A percentile compares a stretch with the other conserved stretches of the same genome.
These are phyloP conservation scores for Hydrangea macrophylla DNA, from an alignment of 148 eudicot species.

Conservation along the genomic window DNA sequence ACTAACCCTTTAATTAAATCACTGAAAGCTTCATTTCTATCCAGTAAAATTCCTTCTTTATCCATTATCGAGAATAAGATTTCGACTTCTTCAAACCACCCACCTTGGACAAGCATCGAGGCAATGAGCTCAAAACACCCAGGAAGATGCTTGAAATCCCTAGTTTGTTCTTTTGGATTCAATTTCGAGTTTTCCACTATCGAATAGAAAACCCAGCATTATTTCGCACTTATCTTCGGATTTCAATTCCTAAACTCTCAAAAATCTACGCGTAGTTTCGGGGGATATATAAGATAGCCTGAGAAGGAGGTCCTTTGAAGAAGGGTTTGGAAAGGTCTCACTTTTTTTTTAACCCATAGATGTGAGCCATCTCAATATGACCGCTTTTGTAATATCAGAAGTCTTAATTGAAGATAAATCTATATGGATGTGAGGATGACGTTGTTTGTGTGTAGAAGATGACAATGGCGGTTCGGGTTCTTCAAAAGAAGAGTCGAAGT, in stretches of 20 bases:
- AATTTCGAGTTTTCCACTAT: too few relatives aligned
- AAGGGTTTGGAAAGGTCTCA: slow-evolving; percentile 13
- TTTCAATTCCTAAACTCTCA: too few relatives aligned
- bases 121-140: slow-evolving; percentile 49
- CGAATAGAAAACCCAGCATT: too few relatives aligned
- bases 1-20: slow-evolving; percentile 54
- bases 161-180: background rate
- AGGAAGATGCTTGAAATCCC: slow-evolving; percentile 37
- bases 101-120: slow-evolving; percentile 38
- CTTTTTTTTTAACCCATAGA: slow-evolving; percentile 20
- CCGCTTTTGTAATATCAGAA: slow-evolving; percentile 34
- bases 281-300: too few relatives aligned
- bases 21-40: slow-evolving; percentile 52
- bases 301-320: background rate
- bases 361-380: slow-evolving; percentile 19
- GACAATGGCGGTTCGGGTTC: slow-evolving; percentile 10
- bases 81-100: slow-evolving; percentile 49
- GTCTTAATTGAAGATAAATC: slow-evolving; percentile 23
- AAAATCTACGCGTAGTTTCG: too few relatives aligned
- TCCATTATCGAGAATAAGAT: slow-evolving; percentile 47
- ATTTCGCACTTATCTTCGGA: too few relatives aligned
- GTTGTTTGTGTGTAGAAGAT: slow-evolving; percentile 15
- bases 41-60: slow-evolving; percentile 50
- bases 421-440: slow-evolving; percentile 17
- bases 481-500: slow-evolving; percentile 5